phyloP scores from a whole-genome alignment of 2,329 filamentous ascomycete genomes.

The Rhinocladiella similis region DNA sequence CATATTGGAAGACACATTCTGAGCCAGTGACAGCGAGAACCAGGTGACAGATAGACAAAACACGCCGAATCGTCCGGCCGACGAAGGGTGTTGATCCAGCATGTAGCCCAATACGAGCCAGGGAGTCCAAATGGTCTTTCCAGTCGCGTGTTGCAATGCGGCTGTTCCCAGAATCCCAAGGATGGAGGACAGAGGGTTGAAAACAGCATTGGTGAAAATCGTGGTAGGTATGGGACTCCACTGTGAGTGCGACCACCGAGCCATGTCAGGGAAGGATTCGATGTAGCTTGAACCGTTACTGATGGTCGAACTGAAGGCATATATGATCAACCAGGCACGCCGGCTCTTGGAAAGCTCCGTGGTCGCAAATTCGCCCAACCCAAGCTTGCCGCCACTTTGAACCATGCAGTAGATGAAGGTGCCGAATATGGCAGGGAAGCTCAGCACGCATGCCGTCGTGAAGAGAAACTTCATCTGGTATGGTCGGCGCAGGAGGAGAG shows the following conservation, averaged over 20 bases:
- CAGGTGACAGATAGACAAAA: slow-evolving; percentile 45
- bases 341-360: slow-evolving; percentile 10
- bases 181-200: slow-evolving; percentile 43
- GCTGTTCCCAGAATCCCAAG: slow-evolving; percentile 48
- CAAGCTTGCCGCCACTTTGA: slow-evolving; percentile 39
- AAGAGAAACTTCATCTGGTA: slow-evolving; percentile 51
- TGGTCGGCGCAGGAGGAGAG: slow-evolving; percentile 45
- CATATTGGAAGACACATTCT: slow-evolving; percentile 46
- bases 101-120: slow-evolving; percentile 6
- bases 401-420: slow-evolving; percentile 44
- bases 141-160: slow-evolving; percentile 46
- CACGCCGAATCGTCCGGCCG: slow-evolving; percentile 34
- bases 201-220: slow-evolving; percentile 40
- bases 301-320: slow-evolving; percentile 20
- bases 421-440: slow-evolving; percentile 39
- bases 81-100: slow-evolving; percentile 33
- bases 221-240: slow-evolving; percentile 1
- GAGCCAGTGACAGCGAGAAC: slow-evolving; percentile 46
- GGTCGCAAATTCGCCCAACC: slow-evolving; percentile 30
- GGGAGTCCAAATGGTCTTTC: slow-evolving; percentile 36
- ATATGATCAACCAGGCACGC: slow-evolving; percentile 41
- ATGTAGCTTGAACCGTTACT: too few species aligned
- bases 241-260: neutral
- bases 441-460: slow-evolving; percentile 45
- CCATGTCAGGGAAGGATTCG: too few species aligned